Evolutionary conservation across 352 stramenopile species (phyloP), one percentile per base, ranked within the genome.

Genomic region (Phytophthora sansomeana): DNA sequence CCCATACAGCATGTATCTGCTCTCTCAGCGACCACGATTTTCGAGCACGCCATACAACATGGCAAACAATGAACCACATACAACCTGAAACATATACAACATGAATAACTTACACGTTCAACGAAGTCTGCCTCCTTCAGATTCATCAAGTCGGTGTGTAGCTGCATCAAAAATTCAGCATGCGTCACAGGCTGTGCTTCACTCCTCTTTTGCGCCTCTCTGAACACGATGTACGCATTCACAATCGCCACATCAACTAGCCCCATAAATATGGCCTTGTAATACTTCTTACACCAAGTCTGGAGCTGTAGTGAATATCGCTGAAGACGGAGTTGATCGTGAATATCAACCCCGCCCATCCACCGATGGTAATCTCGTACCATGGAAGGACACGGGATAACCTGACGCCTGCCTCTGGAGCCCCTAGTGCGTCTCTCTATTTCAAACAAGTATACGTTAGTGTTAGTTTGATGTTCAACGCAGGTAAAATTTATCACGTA

Each of bases 201-300:
- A 1, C 32, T 41, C 9, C 39, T 41, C 4, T 44, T 54, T 38
- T 68, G 58, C 3, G 36, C 19, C 21, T 64, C 43, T 1, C 43
- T 39, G 30, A 60, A 52, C 1, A 76, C 42, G 21, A 76, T 43
- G 54, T 54, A 72, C 0, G 32, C 35, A 33, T 69, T 76, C 11
- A 68, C 52, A n/a, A 75, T 41, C 0, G 62, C 51, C 24, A 72
- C 58, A 29, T 76, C 68, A 1, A 76, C 33, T n/a, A 76, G 33
- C 1, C 53, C 62, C n/a, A 76, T 26, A n/a, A 72, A 72, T 2
- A 76, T 28, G 4, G n/a, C 44, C 32, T 77, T 73, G 54, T 72
- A 67, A 35, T 77, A 72, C 41, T 70, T 68, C 28, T 41, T 41
- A 11, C 64, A 60, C 13, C 35, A 11, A 14, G 14, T 47, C 29